phyloP scores from a whole-genome alignment of 139 green algal genomes.

The Deuterostichococcus epilithicus region DNA sequence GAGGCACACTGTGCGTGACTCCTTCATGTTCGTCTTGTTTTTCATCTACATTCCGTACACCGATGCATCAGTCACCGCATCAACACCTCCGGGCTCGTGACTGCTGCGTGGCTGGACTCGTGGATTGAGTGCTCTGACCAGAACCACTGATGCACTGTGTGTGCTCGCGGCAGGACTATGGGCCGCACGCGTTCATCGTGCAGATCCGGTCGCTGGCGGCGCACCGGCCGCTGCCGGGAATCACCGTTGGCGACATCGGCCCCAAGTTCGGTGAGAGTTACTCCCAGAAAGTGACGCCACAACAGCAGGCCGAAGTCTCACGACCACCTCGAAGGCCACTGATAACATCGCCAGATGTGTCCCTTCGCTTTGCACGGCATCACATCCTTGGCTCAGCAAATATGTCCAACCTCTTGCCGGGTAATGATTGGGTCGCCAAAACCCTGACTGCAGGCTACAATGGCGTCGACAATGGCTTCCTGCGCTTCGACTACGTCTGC shows the following conservation, averaged over 20 bases:
- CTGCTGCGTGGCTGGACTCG: too few species aligned
- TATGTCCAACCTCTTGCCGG: background rate
- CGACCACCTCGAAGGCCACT: background rate
- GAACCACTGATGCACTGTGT: background rate
- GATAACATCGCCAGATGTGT: too few species aligned
- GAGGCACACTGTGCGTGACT: too few species aligned
- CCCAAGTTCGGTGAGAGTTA: conserved; percentile 76
- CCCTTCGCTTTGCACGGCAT: too few species aligned
- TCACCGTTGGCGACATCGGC: conserved; percentile 92
- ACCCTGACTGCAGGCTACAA: conserved; percentile 57
- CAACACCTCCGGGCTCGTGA: too few species aligned
- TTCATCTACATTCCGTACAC: too few species aligned
- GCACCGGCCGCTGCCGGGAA: conserved; percentile 80
- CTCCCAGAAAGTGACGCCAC: too few species aligned
- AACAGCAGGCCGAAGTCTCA: background rate
- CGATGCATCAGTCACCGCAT: too few species aligned
- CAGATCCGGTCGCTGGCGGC: conserved; percentile 75
- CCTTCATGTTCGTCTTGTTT: too few species aligned
- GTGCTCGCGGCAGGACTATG: conserved; percentile 66
- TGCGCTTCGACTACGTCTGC: conserved; percentile 70
- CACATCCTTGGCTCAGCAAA: too few species aligned
- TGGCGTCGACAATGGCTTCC: conserved; percentile 86
- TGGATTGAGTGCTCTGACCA: too few species aligned
- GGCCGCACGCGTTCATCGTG: conserved; percentile 84
- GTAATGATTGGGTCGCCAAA: too few species aligned